Evolutionary conservation across 2,329 filamentous ascomycete genomes (phyloP), one percentile per base, ranked within the genome.

Genomic region (Rutstroemia sydowiana): DNA sequence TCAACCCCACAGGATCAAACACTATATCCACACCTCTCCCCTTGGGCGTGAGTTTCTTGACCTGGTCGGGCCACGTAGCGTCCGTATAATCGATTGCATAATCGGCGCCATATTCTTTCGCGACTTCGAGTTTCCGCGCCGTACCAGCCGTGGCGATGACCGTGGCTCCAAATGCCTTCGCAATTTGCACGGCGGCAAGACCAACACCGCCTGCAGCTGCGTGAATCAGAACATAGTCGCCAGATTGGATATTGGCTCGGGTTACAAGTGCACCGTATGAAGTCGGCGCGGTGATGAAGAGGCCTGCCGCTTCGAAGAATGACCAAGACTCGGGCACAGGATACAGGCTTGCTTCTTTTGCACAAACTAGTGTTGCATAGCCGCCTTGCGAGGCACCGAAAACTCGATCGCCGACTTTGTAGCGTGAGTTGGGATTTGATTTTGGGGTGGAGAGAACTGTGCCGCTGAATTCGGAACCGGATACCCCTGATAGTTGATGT

Each of bases 111-210:
- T 88, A 97, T 2, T 76, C 72, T 58, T 76, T 78, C 44, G 91
- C 92, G 9, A 96, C 81, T 51, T 87, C 79, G 8, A 90, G 77
- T 71, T 97, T 97, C 48, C 84, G 81, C 61, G 80, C 68, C 1
- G 86, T 87, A 1, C 90, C 89, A 0, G 90, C 92, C 0, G 92
- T 96, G 4, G 92, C 92, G 56, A 97, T 84, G n/a, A 97, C 92
- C 3, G 79, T 93, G 9, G 92, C 92, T 6, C 92, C 92, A 47
- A 87, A 84, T 0, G 91, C 92, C 71, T 96, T 96, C 26, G 92
- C 92, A 55, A 97, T 83, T 69, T 96, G 92, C 21, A 97, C 90
- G 4, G 92, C 92, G 1, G 91, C 88, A 1, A 96, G 73, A 0
- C 92, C 92, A 10, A 96, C 92, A 14, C 92, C 92, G 2, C 92